phyloP scores from a whole-genome alignment of 2,329 filamentous ascomycete genomes.

The Aspergillus nomiae region DNA sequence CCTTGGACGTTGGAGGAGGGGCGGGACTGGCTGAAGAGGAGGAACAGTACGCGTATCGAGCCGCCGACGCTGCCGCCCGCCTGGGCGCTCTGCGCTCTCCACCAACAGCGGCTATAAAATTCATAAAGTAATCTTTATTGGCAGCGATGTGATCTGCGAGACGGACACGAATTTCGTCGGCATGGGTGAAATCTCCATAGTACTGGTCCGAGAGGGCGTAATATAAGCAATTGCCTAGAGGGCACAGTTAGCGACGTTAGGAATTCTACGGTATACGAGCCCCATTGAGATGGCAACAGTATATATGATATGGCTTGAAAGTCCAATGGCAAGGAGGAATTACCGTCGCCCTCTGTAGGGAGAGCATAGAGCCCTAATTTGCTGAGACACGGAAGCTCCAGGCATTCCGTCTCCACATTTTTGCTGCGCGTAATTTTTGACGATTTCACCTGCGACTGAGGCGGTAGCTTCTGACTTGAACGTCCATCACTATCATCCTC shows the following conservation, averaged over 20 bases:
- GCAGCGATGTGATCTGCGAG: conserved; percentile 65
- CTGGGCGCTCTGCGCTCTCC: conserved; percentile 61
- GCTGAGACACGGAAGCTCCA: conserved; percentile 51
- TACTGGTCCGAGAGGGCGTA: conserved; percentile 69
- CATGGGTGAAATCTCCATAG: conserved; percentile 61
- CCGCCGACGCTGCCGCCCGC: conserved; percentile 44
- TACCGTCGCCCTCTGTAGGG: conserved; percentile 65
- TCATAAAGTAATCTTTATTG: conserved; percentile 64
- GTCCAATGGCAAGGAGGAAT: conserved; percentile 29
- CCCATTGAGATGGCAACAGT: conserved; percentile 10
- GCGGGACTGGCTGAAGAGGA: conserved; percentile 47
- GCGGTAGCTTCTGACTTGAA: not conserved
- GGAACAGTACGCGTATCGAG: conserved; percentile 53
- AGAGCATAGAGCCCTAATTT: conserved; percentile 61
- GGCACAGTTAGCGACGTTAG: conserved; percentile 24
- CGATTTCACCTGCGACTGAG: conserved; percentile 7
- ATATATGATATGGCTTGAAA: not conserved
- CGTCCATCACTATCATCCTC: not conserved
- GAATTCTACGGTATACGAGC: not conserved
- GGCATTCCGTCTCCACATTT: conserved; percentile 25
- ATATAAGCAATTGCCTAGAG: conserved; percentile 68
- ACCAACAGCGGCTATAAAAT: conserved; percentile 61
- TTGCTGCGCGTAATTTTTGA: conserved; percentile 18
- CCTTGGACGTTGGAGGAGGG: conserved; percentile 48
- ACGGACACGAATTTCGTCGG: conserved; percentile 59